Conservation (phyloP, 106 monocot species). For the Cymbidium sinense region DNA sequence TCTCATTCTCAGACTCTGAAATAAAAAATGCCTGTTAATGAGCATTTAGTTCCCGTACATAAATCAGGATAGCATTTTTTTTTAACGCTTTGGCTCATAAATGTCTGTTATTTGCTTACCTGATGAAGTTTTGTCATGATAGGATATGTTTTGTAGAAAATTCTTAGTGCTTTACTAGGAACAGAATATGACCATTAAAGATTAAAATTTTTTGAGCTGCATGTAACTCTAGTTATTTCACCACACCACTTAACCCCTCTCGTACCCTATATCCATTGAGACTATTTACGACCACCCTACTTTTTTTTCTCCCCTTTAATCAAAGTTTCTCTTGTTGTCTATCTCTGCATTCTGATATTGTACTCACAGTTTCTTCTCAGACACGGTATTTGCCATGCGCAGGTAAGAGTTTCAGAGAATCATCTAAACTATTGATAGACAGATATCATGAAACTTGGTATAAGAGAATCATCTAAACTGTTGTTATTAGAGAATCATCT, state of each 20-base stretch:
- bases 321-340: neutral
- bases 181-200: neutral
- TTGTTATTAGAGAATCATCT: no score
- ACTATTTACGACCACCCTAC: neutral
- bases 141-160: neutral
- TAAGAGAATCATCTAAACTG: no score
- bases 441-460: no score
- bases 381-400: neutral
- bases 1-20: neutral
- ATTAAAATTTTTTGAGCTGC: neutral
- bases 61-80: neutral
- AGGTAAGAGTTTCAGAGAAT: neutral
- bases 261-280: neutral
- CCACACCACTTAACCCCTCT: neutral
- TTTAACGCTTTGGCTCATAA: neutral
- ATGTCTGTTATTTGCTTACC: neutral
- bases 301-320: neutral
- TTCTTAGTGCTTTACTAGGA: neutral
- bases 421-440: neutral
- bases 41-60: neutral
- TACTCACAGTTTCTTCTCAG: neutral
- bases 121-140: neutral
- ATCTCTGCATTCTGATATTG: neutral
- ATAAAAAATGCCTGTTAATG: neutral
- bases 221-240: neutral